Base-by-base conservation (phyloP, 768 basidiomycete species). In the Leucosporidium scottii region DNA sequence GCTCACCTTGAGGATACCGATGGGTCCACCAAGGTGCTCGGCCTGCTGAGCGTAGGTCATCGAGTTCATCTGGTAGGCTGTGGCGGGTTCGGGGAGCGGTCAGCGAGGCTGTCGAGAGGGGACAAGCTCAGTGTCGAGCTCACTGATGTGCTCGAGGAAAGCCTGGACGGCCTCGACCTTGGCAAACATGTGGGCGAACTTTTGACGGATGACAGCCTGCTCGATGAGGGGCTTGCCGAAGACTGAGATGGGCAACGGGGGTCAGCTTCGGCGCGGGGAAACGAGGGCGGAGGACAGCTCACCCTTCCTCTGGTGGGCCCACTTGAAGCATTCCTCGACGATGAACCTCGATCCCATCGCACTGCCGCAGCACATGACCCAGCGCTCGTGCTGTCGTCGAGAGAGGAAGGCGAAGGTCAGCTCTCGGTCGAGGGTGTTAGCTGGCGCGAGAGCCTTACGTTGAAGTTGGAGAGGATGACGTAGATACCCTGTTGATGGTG, bases 111-210 rank as follows among this genome's bases (percentile, higher is more conserved):
- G 4, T 27, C 36, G 10, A 23, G 64, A 83, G 72, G 81, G 85
- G 89, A 91, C 91, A 77, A 91, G 10, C 34, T 34, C 89, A 76
- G 85, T 86, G 0, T 12, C 2, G 3, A 30, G 57, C 69, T 25
- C 12, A 70, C 91, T 92, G 66, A 93, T 80, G 69, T 84, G 88
- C 80, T 93, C 91, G 30, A 92, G 79, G 89, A 89, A 91, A 28
- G 82, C 84, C 75, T 92, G 91, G 21, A 84, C 83, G 28, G 85
- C 84, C 77, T 93, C 91, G 39, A 86, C 82, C 54, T 89, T 86
- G 55, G 89, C 83, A 63, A 96, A 92, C 91, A 94, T 74, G 51
- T 56, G 36, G 0, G 74, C 74, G 18, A 74, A 47, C 69, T 74
- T 74, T 20, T 64, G 64, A 28, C 74, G 69, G 21, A 74, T 65